Conservation (phyloP, 2,329 filamentous ascomycete species). For the Alternaria atra region DNA sequence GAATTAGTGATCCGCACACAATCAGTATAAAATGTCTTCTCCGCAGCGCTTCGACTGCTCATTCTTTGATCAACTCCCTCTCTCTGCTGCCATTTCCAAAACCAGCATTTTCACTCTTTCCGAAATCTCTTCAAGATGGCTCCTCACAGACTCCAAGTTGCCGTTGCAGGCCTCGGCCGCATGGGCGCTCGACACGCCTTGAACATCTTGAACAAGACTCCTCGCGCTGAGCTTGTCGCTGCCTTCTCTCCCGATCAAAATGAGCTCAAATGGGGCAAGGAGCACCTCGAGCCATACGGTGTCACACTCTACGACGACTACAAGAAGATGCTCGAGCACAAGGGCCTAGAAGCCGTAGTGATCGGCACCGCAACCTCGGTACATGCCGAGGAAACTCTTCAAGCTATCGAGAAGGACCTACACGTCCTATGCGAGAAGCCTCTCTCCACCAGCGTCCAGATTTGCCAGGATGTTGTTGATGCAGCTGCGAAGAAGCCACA, state of each 20-base stretch:
- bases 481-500: conserved; percentile 48
- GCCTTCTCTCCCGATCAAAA: conserved; percentile 58
- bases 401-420: conserved; percentile 47
- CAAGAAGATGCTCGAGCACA: conserved; percentile 57
- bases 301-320: conserved; percentile 58
- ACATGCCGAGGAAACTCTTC: conserved; percentile 47
- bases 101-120: not conserved
- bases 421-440: conserved; percentile 55
- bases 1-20: not conserved
- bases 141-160: conserved; percentile 50
- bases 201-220: conserved; percentile 58
- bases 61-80: not conserved
- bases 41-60: not conserved
- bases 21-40: conserved; percentile 3
- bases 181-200: conserved; percentile 64
- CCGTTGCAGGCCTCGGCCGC: conserved; percentile 61
- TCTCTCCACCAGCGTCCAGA: conserved; percentile 44
- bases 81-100: not conserved
- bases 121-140: conserved; percentile 20
- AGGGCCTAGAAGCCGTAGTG: conserved; percentile 56
- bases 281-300: conserved; percentile 56
- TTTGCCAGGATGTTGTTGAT: conserved; percentile 45
- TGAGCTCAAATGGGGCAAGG: conserved; percentile 58
- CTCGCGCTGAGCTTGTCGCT: conserved; percentile 60
- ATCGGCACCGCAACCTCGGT: conserved; percentile 48